A percentile compares a stretch with the other conserved stretches of the same genome.
Conservation (phyloP, 306 rosid genomes). For the Casuarina equisetifolia region DNA sequence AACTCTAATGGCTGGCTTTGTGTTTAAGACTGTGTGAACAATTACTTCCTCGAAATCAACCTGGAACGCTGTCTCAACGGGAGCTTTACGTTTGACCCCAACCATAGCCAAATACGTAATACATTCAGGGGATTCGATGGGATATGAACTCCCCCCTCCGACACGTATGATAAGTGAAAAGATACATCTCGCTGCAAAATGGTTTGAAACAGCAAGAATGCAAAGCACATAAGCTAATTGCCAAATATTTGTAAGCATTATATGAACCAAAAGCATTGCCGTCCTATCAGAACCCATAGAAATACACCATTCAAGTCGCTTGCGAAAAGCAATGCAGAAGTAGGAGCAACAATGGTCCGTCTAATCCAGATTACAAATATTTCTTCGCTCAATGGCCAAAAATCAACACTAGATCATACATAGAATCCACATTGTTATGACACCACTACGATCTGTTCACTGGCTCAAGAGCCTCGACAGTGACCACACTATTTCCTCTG, state of each 20-base stretch:
- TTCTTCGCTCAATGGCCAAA: conserved; percentile 6
- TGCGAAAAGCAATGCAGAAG: conserved; percentile 1
- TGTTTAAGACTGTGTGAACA: too few relatives aligned
- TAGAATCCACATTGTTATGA: background rate
- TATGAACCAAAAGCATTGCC: conserved; percentile 6
- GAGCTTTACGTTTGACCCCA: background rate
- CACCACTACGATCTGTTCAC: conserved; percentile 58
- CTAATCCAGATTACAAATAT: conserved; percentile 32
- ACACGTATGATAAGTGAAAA: background rate
- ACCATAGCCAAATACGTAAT: background rate
- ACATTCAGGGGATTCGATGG: background rate
- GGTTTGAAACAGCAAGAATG: too few relatives aligned
- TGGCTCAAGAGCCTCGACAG: conserved; percentile 98
- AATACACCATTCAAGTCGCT: conserved; percentile 12
- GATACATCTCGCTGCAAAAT: background rate
- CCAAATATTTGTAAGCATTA: background rate
- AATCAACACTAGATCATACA: conserved; percentile 11
- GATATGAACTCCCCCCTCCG: background rate
- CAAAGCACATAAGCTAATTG: too few relatives aligned
- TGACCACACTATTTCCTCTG: conserved; percentile 95
- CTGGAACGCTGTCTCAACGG: too few relatives aligned
- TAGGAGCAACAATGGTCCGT: background rate
- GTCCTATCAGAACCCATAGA: conserved; percentile 4
- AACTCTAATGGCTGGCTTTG: too few relatives aligned
- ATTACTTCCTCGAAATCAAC: too few relatives aligned